Evolutionary conservation across 2,329 filamentous ascomycete species (phyloP).

Genomic region (Xylariaceae sp.): DNA sequence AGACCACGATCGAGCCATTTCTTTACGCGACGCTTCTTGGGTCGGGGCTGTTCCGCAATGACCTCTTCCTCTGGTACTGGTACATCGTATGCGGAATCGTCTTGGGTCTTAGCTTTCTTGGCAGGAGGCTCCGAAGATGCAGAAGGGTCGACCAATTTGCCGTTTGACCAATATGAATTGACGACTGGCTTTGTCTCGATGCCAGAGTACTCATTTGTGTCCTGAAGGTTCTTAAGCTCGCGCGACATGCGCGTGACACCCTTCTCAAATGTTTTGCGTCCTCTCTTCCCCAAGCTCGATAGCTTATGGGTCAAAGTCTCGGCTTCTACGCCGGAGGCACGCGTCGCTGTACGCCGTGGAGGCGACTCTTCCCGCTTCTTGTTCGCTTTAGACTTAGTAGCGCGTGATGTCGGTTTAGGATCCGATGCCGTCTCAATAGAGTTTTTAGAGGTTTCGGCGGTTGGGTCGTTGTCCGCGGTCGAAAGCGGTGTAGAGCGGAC

Average conservation of each 20-base stretch:
- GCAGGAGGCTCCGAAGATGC: constrained; percentile 22
- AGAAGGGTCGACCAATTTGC: constrained; percentile 50
- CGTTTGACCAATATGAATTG: constrained; percentile 60
- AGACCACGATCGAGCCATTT: constrained; percentile 77
- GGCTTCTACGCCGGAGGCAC: constrained; percentile 39
- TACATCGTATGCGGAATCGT: constrained; percentile 30
- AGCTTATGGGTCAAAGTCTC: constrained; percentile 44
- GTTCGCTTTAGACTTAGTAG: constrained; percentile 34
- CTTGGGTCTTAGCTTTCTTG: constrained; percentile 16
- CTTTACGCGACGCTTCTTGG: constrained; percentile 53
- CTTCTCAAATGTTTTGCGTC: constrained; percentile 49
- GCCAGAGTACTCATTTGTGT: constrained; percentile 57
- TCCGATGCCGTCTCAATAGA: constrained; percentile 22
- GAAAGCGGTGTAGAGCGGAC: constrained; percentile 37
- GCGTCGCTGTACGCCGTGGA: constrained; percentile 40
- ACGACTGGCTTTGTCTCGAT: constrained; percentile 54
- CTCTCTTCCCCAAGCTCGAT: constrained; percentile 56
- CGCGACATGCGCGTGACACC: constrained; percentile 45
- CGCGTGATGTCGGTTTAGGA: constrained; percentile 37
- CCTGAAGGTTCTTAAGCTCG: constrained; percentile 54
- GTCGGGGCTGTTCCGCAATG: constrained; percentile 34
- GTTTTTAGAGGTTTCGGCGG: constrained; percentile 20
- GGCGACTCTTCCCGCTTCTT: constrained; percentile 30
- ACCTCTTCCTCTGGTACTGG: constrained; percentile 31
- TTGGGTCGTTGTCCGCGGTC: constrained; percentile 24